Percentiles rank a stretch among this genome's conserved stretches.
phyloP scores from a whole-genome alignment of 768 basidiomycete genomes.

The Vishniacozyma victoriae region DNA sequence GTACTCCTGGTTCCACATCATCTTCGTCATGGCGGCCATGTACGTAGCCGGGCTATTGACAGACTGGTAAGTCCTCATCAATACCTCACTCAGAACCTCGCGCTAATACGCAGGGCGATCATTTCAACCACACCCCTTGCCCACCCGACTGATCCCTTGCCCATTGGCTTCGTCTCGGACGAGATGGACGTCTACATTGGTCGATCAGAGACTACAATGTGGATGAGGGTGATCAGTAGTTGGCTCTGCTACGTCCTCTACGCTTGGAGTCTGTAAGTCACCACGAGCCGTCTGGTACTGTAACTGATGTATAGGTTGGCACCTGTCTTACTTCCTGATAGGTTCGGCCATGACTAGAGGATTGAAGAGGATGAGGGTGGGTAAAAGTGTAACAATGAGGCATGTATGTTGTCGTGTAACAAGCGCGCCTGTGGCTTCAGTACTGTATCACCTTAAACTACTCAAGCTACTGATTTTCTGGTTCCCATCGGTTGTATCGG shows the following conservation, averaged over 20 bases:
- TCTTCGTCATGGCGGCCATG: constrained; percentile 93
- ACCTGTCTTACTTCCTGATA: constrained; percentile 75
- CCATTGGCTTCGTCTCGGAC: constrained; percentile 10
- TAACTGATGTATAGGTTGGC: constrained; percentile 71
- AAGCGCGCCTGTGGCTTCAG: no score
- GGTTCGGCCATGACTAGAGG: constrained; percentile 33
- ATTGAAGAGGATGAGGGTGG: no score
- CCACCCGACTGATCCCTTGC: constrained; percentile 25
- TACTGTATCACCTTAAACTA: no score
- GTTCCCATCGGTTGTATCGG: no score
- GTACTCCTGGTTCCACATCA: constrained; percentile 99
- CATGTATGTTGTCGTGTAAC: no score
- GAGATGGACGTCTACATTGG: constrained; percentile 73
- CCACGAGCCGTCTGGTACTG: no score
- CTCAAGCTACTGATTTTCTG: no score
- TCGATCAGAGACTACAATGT: constrained; percentile 93
- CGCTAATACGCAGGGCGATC: constrained; percentile 40
- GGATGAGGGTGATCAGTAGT: constrained; percentile 94
- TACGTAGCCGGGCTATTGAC: constrained; percentile 95
- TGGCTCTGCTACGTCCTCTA: constrained; percentile 67
- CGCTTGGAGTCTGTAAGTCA: constrained; percentile 44
- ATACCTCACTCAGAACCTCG: not conserved
- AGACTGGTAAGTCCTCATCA: constrained; percentile 69
- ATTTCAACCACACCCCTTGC: constrained; percentile 42
- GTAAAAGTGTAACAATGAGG: no score